Evolutionary conservation across 2,329 filamentous ascomycete genomes (phyloP), one percentile per base, ranked within the genome.

Genomic region (Scolecobasidium constrictum): DNA sequence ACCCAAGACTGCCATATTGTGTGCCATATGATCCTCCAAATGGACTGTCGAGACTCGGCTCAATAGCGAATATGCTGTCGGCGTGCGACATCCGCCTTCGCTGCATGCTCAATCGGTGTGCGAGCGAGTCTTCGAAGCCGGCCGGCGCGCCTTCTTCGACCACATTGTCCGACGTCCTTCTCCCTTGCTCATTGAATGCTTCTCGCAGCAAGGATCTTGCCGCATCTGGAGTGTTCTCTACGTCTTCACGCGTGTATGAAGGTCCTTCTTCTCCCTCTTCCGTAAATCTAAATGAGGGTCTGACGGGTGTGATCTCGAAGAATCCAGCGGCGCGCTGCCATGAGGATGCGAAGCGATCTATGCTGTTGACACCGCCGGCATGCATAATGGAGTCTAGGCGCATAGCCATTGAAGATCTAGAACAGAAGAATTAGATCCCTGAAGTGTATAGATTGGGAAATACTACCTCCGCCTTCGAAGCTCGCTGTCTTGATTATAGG

Each of bases 321-420:
- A 96, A 96, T 45, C 75, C 81, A 19, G 87, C 86, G 28, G 90
- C 90, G 58, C 90, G 80, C 62, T 90, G 86, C 83, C 87, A 94
- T 53, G 86, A 94, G 47, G 83, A 77, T 35, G 88, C 85, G 58
- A 96, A 96, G 55, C 88, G 94, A 56, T 92, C 82, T 53, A 96
- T 83, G 61, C 85, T 93, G 68, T 96, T 96, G 47, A 88, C 82
- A 40, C 90, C 90, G 49, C 90, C 92, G 38, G 85, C 81, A 47
- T 94, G 80, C 50, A 84, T 53, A 16, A 68, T 48, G 5, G 68
- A 63, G 37, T 65, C 61, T 43, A 75, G 57, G 39, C 72, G 69
- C 55, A 72, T 63, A 6, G 65, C 64, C 52, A 71, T 62, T 5
- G 67, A 71, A 18, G 68, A 71, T 38, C 61, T 64, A 40, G 11